phyloP scores from a whole-genome alignment of 148 eudicot species.

The Simmondsia chinensis region DNA sequence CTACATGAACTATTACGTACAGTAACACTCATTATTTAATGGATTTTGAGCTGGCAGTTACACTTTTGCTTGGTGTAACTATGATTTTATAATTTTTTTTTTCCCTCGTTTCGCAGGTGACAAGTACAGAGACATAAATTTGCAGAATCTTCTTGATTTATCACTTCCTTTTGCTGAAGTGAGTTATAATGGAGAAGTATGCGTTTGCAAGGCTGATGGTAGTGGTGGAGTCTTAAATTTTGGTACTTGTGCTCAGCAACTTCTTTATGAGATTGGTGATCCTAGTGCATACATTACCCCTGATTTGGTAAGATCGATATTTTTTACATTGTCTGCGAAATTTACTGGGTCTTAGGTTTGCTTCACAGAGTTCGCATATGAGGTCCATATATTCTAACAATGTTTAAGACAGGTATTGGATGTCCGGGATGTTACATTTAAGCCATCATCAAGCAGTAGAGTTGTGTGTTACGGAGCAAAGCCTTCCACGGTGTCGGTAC shows the following conservation, averaged over 20 bases:
- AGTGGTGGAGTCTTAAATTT: slow-evolving; percentile 74
- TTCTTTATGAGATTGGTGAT: slow-evolving; percentile 90
- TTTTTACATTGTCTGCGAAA: too few relatives aligned
- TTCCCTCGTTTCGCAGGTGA: slow-evolving; percentile 56
- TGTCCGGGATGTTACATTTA: slow-evolving; percentile 64
- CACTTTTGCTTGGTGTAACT: too few relatives aligned
- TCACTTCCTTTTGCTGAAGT: slow-evolving; percentile 95
- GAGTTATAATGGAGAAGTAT: slow-evolving; percentile 52
- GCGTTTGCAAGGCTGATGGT: slow-evolving; percentile 73
- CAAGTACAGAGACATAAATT: slow-evolving; percentile 55
- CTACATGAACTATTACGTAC: too few relatives aligned
- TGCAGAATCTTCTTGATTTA: slow-evolving; percentile 48
- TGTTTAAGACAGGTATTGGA: slow-evolving; percentile 52
- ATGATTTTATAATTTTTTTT: too few relatives aligned
- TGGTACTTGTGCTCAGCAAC: slow-evolving; percentile 87
- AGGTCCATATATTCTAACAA: too few relatives aligned
- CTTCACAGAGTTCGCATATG: too few relatives aligned
- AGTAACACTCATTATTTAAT: too few relatives aligned
- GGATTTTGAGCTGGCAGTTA: too few relatives aligned
- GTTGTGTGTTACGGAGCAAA: slow-evolving; percentile 86
- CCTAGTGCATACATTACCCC: slow-evolving; percentile 92
- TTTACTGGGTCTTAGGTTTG: too few relatives aligned
- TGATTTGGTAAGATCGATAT: slow-evolving; percentile 58
- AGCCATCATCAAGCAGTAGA: slow-evolving; percentile 44
- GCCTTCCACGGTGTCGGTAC: slow-evolving; percentile 48